A percentile compares a stretch with the other conserved stretches of the same genome.
These are phyloP conservation scores for Colletotrichum tofieldiae DNA, from an alignment of 2,329 filamentous ascomycete genomes.

Conservation along the genomic window DNA sequence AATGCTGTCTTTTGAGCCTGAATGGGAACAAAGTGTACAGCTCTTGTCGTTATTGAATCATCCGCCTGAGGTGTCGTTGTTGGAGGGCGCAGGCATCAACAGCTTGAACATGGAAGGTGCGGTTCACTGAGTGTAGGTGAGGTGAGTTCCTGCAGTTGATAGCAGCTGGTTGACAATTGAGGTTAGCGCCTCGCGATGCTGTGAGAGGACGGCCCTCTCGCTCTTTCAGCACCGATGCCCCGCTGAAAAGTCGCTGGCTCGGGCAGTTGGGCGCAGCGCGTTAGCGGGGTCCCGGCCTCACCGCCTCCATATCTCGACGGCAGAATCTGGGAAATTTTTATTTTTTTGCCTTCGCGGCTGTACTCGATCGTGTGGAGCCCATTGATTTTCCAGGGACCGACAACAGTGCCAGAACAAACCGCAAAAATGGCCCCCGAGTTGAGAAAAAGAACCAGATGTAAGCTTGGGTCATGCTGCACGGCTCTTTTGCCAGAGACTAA, in stretches of 20 bases:
- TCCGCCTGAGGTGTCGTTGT: neutral
- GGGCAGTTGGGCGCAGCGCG: neutral
- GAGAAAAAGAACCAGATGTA: conserved; percentile 55
- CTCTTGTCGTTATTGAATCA: neutral
- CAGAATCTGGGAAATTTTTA: conserved; percentile 45
- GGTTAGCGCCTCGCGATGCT: conserved; percentile 25
- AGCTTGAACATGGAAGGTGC: neutral
- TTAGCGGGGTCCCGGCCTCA: conserved; percentile 33
- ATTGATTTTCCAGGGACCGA: conserved; percentile 29
- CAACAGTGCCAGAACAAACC: conserved; percentile 25
- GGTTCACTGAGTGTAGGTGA: neutral
- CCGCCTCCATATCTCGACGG: conserved; percentile 38
- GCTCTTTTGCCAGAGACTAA: neutral
- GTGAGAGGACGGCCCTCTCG: conserved; percentile 9
- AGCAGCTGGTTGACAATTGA: conserved; percentile 7
- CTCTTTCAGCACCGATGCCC: conserved; percentile 15
- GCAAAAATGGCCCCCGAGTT: conserved; percentile 63
- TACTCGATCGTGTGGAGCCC: conserved; percentile 12
- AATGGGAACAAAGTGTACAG: neutral
- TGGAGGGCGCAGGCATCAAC: neutral
- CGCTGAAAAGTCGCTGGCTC: conserved; percentile 28
- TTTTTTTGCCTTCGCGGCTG: conserved; percentile 48
- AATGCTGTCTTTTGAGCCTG: neutral
- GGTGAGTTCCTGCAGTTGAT: neutral
- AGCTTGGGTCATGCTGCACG: neutral